These are phyloP conservation scores for Termitomyces bulborhizus DNA, from an alignment of 768 basidiomycete genomes.

Conservation along the genomic window DNA sequence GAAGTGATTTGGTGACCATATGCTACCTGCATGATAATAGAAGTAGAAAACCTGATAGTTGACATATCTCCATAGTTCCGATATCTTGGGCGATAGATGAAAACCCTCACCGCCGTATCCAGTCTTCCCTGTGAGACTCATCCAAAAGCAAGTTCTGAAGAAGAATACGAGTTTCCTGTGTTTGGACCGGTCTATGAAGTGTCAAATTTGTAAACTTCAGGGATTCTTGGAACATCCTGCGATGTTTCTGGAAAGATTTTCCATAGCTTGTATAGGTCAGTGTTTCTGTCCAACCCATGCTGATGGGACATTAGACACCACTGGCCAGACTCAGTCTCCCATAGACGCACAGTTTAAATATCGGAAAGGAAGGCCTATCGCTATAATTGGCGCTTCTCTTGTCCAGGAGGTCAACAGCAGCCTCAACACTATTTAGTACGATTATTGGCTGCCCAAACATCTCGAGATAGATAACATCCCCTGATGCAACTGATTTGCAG, in stretches of 20 bases:
- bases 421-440: conserved; percentile 27
- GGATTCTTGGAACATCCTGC: conserved; percentile 19
- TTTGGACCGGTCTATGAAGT: conserved; percentile 14
- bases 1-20: conserved; percentile 26
- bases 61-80: background rate
- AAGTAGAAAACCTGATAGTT: conserved; percentile 3
- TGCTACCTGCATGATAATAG: conserved; percentile 20
- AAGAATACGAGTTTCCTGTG: conserved; percentile 21
- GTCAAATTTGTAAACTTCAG: conserved; percentile 14
- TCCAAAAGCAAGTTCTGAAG: conserved; percentile 20
- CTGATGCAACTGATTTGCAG: background rate
- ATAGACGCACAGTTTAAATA: background rate
- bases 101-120: conserved; percentile 12
- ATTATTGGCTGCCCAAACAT: conserved; percentile 17
- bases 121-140: conserved; percentile 17
- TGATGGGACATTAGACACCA: background rate
- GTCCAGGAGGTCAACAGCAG: conserved; percentile 35
- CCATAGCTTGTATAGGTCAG: conserved; percentile 17
- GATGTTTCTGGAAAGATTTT: conserved; percentile 16
- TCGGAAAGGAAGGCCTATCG: conserved; percentile 18
- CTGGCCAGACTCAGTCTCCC: background rate
- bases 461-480: conserved; percentile 12
- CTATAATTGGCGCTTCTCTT: conserved; percentile 31
- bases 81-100: background rate
- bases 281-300: conserved; percentile 8